Evolutionary conservation across 2,329 filamentous ascomycete genomes (phyloP), one percentile per base, ranked within the genome.

Genomic region (Beauveria scarabaeidicola): DNA sequence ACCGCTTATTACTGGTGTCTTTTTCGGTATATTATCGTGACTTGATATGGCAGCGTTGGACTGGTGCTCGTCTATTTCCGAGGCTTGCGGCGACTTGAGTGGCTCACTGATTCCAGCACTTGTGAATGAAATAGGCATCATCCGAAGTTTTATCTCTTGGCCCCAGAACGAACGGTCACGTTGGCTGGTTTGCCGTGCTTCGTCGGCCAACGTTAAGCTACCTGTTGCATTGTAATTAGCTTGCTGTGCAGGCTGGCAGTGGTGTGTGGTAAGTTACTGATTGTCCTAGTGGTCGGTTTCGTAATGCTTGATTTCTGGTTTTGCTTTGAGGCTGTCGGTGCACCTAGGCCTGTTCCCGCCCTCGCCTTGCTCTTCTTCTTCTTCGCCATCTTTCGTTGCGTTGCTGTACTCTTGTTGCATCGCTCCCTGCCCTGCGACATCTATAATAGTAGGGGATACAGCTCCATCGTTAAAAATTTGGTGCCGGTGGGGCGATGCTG

Each of bases 31-130:
- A 19, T 29, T 38, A 11, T 36, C 7, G 17, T 21, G 21, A n/a
- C 5, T 56, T n/a, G 43, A 29, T 15, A 6, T 55, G 15, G 13
- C 21, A 15, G 52, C n/a, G 15, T 48, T 9, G 9, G 17, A 3
- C 29, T 77, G 69, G 59, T 79, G 74, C 8, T 27, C 29, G 27
- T 61, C 41, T 7, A 13, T 17, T 23, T 54, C 27, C 8, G 9
- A 29, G 27, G 19, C 17, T 51, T 61, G 27, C 4, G 23, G 19
- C 29, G 19, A 10, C 17, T 61, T 58, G 3, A 82, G 68, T 4
- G 81, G 81, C 47, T 83, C 74, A 52, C 76, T 76, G 46, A 74
- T 66, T 5, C 81, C 82, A n/a, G 77, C 77, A 61, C 80, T 83
- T 51, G 83, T 70, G 59, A 85, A 85, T 0, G 63, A 62, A 4